These are phyloP conservation scores for Talaromyces sp. DNA, from an alignment of 2,329 filamentous ascomycete species.

Conservation along the genomic window DNA sequence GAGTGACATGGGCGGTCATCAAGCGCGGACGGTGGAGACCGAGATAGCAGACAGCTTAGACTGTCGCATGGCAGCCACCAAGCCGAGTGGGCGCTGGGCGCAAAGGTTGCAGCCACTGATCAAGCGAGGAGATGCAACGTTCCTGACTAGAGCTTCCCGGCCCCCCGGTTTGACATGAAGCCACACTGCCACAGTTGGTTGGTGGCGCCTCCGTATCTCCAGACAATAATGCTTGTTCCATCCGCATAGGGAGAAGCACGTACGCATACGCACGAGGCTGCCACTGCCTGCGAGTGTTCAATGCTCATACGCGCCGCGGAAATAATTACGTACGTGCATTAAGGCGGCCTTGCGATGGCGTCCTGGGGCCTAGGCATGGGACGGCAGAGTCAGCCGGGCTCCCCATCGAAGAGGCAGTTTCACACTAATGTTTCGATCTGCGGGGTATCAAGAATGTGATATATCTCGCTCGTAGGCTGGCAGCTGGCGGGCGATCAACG, in stretches of 20 bases:
- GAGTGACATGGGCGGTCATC: not conserved
- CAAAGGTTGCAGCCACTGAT: not conserved
- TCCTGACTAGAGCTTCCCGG: constrained; percentile 8
- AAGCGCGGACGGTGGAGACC: not conserved
- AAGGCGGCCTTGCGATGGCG: not conserved
- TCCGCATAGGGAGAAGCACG: not conserved
- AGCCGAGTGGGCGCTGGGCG: not conserved
- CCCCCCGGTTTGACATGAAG: constrained; percentile 7
- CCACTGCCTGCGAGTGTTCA: not conserved
- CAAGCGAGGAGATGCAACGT: constrained; percentile 5
- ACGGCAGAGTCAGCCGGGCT: constrained; percentile 1
- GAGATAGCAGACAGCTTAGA: not conserved
- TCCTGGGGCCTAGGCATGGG: constrained; percentile 5
- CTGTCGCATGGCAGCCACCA: not conserved
- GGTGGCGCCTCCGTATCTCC: not conserved
- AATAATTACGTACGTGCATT: not conserved
- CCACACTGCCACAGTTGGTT: not conserved
- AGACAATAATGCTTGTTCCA: not conserved
- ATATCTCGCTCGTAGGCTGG: not conserved
- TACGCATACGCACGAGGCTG: not conserved
- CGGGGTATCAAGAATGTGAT: constrained; percentile 1
- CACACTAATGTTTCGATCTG: constrained; percentile 6
- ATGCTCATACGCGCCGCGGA: not conserved
- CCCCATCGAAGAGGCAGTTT: not conserved
- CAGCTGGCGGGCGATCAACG: not conserved